Evolutionary conservation across 2,329 filamentous ascomycete species (phyloP).

Genomic region (Torrubiellomyces zombiae): DNA sequence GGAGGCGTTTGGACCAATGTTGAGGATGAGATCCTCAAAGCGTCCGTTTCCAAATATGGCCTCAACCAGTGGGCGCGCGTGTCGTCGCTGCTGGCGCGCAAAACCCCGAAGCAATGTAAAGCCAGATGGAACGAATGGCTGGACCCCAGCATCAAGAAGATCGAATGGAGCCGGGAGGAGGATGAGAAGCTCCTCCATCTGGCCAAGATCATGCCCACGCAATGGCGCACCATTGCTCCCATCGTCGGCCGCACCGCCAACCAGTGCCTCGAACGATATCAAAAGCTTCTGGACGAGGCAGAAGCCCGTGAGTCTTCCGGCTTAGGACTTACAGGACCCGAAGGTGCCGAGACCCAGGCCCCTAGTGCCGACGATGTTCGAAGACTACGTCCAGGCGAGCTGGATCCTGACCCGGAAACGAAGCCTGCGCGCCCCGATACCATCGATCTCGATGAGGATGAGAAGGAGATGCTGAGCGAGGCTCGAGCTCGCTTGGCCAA

Average conservation of each 20-base stretch:
- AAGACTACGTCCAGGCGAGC: constrained; percentile 73
- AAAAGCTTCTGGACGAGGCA: constrained; percentile 89
- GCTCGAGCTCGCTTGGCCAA: constrained; percentile 91
- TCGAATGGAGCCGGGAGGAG: constrained; percentile 97
- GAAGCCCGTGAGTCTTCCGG: constrained; percentile 78
- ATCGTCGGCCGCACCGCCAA: constrained; percentile 93
- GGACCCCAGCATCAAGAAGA: constrained; percentile 93
- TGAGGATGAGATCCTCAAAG: constrained; percentile 94
- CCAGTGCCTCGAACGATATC: constrained; percentile 92
- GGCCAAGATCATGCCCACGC: constrained; percentile 95
- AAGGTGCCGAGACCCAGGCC: constrained; percentile 71
- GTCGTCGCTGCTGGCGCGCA: constrained; percentile 88
- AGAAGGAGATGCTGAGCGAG: constrained; percentile 98
- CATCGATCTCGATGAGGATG: constrained; percentile 94
- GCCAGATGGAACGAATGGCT: constrained; percentile 97
- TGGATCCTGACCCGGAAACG: constrained; percentile 93
- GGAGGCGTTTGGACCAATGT: constrained; percentile 63
- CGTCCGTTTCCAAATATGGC: constrained; percentile 84
- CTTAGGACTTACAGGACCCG: constrained; percentile 67
- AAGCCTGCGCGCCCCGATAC: constrained; percentile 93
- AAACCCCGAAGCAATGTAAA: constrained; percentile 98
- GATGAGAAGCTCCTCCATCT: constrained; percentile 94
- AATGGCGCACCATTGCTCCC: constrained; percentile 96
- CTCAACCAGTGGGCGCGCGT: constrained; percentile 98
- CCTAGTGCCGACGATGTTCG: constrained; percentile 88